Percentiles rank a stretch among this genome's conserved stretches.
Evolutionary conservation across 2,329 filamentous ascomycete genomes (phyloP).

Genomic region (Aspergillus novoparasiticus): DNA sequence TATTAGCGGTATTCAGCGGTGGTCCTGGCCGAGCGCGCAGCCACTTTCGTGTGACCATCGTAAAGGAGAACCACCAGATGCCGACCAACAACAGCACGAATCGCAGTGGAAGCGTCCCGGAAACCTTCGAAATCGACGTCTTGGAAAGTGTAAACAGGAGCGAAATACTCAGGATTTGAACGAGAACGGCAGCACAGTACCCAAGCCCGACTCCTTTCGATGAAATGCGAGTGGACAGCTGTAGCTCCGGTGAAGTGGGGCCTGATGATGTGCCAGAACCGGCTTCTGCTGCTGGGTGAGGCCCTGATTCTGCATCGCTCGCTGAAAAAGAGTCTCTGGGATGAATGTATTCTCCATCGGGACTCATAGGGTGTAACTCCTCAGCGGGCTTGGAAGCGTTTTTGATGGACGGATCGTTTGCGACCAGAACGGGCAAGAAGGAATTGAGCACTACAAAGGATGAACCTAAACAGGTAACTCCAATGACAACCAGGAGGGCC

Average conservation of each 20-base stretch:
- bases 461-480: slow-evolving; percentile 86
- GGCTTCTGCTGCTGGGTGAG: slow-evolving; percentile 8
- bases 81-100: slow-evolving; percentile 82
- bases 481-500: slow-evolving; percentile 77
- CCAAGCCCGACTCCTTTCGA: slow-evolving; percentile 87
- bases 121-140: slow-evolving; percentile 54
- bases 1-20: slow-evolving; percentile 47
- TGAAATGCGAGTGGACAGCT: slow-evolving; percentile 83
- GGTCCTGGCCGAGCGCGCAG: slow-evolving; percentile 81
- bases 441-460: slow-evolving; percentile 92
- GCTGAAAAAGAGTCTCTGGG: slow-evolving; percentile 18
- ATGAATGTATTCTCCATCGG: slow-evolving; percentile 14
- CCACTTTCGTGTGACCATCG: slow-evolving; percentile 79
- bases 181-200: slow-evolving; percentile 78
- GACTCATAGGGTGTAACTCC: slow-evolving; percentile 28
- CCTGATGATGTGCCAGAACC: slow-evolving; percentile 8
- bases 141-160: slow-evolving; percentile 62
- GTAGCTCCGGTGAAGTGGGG: slow-evolving; percentile 64
- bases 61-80: slow-evolving; percentile 86
- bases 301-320: slow-evolving; percentile 26
- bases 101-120: slow-evolving; percentile 75
- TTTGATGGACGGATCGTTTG: slow-evolving; percentile 68
- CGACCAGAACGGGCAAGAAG: slow-evolving; percentile 82
- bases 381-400: slow-evolving; percentile 22
- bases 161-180: slow-evolving; percentile 77